Evolutionary conservation across 140 eudicot species (phyloP).

Genomic region (Flaveria floridana): DNA sequence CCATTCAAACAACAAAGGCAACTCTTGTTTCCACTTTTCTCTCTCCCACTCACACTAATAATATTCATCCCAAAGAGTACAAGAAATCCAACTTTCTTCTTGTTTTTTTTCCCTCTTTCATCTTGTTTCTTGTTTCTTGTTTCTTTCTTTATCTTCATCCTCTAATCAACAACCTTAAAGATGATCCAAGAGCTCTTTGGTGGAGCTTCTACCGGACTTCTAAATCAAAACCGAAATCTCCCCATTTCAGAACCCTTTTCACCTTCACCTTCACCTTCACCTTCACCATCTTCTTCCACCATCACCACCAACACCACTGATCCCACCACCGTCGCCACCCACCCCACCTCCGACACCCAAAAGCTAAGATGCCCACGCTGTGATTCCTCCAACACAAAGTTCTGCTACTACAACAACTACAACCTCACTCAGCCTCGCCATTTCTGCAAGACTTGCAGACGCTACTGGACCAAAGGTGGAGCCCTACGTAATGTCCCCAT

Average conservation of each 20-base stretch:
- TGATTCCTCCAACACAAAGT: conserved; percentile 74
- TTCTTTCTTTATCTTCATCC: conserved; percentile 37
- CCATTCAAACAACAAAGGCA: conserved; percentile 55
- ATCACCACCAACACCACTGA: conserved; percentile 41
- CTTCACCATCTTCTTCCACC: conserved; percentile 43
- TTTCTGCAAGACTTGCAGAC: conserved; percentile 83
- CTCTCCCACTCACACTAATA: conserved; percentile 25
- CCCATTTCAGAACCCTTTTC: conserved; percentile 34
- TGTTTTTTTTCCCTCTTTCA: conserved; percentile 19
- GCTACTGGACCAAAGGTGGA: conserved; percentile 89
- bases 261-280: conserved; percentile 22
- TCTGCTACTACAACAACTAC: conserved; percentile 88
- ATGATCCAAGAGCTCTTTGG: conserved; percentile 76
- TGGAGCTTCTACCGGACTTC: conserved; percentile 47
- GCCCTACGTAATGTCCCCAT: conserved; percentile 88
- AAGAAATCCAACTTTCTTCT: conserved; percentile 44
- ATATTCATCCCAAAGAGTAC: conserved; percentile 23
- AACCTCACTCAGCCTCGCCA: conserved; percentile 93
- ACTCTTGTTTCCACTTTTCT: conserved; percentile 38
- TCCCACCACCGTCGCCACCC: conserved; percentile 25
- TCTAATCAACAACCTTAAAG: conserved; percentile 35
- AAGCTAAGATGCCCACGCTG: conserved; percentile 72
- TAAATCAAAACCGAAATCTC: conserved; percentile 44
- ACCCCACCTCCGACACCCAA: conserved; percentile 39
- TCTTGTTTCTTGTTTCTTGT: conserved; percentile 20